phyloP scores from a whole-genome alignment of 352 stramenopile species.

The Phytophthora hibernalis region DNA sequence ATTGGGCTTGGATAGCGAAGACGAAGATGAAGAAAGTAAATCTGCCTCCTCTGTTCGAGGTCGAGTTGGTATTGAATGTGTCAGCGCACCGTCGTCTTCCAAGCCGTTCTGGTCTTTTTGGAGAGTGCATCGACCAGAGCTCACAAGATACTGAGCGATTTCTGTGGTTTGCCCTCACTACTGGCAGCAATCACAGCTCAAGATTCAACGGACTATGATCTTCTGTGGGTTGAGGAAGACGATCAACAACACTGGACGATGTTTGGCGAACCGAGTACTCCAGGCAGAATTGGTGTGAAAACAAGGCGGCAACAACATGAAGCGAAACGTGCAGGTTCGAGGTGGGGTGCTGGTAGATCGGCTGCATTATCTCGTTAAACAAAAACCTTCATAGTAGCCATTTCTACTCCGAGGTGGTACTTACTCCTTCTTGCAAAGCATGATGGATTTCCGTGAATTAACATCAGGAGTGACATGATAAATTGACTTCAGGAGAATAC shows the following conservation, averaged over 20 bases:
- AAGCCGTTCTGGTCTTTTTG: conserved; percentile 9
- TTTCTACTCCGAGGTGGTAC: no score
- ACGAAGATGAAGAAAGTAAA: neutral
- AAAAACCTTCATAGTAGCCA: no score
- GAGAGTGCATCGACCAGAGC: conserved; percentile 12
- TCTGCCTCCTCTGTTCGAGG: neutral
- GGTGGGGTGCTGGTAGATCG: conserved; percentile 22
- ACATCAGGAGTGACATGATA: no score
- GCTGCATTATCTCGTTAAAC: neutral
- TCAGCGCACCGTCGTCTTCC: neutral
- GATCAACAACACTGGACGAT: conserved; percentile 29
- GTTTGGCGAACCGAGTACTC: conserved; percentile 31
- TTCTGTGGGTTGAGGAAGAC: conserved; percentile 24
- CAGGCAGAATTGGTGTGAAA: neutral
- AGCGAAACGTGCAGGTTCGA: neutral
- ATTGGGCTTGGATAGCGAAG: conserved; percentile 9
- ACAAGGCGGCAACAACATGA: neutral
- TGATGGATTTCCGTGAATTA: no score
- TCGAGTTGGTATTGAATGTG: neutral
- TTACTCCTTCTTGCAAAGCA: no score
- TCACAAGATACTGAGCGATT: conserved; percentile 10
- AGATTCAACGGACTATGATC: conserved; percentile 29
- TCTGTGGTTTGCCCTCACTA: conserved; percentile 1
- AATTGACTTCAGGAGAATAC: no score
- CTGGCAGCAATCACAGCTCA: neutral